Evolutionary conservation across 2,329 filamentous ascomycete species (phyloP).

Genomic region (Cladophialophora chaetospira): DNA sequence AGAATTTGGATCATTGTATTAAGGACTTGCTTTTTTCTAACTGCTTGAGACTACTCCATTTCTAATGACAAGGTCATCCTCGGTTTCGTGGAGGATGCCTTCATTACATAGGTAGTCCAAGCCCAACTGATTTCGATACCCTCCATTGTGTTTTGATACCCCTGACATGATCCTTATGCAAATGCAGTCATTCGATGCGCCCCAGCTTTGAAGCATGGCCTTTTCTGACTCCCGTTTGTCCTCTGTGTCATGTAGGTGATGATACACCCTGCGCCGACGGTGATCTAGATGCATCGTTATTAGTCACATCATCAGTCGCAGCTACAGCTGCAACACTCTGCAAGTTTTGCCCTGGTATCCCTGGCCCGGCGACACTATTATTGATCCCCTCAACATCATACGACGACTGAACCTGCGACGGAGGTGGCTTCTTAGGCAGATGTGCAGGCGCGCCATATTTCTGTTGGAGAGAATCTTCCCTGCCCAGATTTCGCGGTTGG

Average conservation of each 20-base stretch:
- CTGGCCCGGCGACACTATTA: background rate
- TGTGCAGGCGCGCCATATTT: conserved; percentile 56
- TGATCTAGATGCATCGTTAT: background rate
- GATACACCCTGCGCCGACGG: background rate
- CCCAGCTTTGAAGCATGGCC: background rate
- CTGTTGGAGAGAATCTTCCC: conserved; percentile 35
- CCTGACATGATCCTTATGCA: background rate
- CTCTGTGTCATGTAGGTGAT: background rate
- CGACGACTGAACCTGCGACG: conserved; percentile 43
- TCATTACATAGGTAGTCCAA: background rate
- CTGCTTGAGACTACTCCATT: background rate
- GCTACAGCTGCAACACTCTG: background rate
- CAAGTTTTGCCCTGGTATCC: background rate
- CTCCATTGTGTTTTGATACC: background rate
- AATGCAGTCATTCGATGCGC: background rate
- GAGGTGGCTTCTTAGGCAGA: conserved; percentile 54
- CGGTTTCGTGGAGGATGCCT: background rate
- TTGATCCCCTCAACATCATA: conserved; percentile 42
- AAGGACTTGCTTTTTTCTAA: background rate
- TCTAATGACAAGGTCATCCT: background rate
- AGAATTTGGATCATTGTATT: background rate
- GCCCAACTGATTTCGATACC: background rate
- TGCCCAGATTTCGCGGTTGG: conserved; percentile 5
- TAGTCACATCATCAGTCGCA: background rate
- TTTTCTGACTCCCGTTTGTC: background rate